Evolutionary conservation across 2,329 filamentous ascomycete genomes (phyloP).

Genomic region (Epichloe bromicola): DNA sequence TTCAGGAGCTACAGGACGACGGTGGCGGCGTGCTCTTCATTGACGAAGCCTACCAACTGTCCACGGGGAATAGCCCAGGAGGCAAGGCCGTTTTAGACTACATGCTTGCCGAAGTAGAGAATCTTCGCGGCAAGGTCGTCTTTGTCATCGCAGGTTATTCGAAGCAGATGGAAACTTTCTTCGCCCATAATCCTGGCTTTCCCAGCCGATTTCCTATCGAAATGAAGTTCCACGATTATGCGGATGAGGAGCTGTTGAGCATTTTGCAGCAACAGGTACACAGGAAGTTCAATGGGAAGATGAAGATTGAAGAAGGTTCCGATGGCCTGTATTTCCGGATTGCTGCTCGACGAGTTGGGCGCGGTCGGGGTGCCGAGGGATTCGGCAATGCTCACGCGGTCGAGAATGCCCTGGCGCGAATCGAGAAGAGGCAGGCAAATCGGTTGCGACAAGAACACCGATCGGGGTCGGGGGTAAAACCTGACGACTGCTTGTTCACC

Average conservation of each 20-base stretch:
- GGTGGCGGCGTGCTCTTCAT: constrained; percentile 63
- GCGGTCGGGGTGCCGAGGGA: constrained; percentile 47
- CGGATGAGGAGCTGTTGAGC: constrained; percentile 45
- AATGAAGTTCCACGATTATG: constrained; percentile 58
- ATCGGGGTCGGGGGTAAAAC: constrained; percentile 12
- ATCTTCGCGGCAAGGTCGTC: constrained; percentile 53
- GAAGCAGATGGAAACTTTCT: constrained; percentile 65
- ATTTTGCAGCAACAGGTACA: constrained; percentile 47
- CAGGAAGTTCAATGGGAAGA: constrained; percentile 37
- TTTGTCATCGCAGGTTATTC: constrained; percentile 64
- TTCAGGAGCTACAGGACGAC: constrained; percentile 33
- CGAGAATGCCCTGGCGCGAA: constrained; percentile 44
- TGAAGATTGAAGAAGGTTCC: constrained; percentile 46
- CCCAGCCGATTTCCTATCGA: constrained; percentile 53
- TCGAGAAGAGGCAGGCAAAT: constrained; percentile 44
- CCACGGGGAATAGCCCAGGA: constrained; percentile 40
- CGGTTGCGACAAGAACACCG: constrained; percentile 26
- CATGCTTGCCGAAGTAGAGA: constrained; percentile 60
- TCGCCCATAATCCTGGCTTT: constrained; percentile 59
- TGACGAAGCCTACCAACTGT: constrained; percentile 67
- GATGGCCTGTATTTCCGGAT: constrained; percentile 53
- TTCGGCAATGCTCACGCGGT: constrained; percentile 63
- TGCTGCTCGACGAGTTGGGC: constrained; percentile 45
- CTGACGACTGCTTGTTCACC: constrained; percentile 47
- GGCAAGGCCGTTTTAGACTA: constrained; percentile 56